phyloP scores from a whole-genome alignment of 331 rosid species.

The Stylosanthes scabra region DNA sequence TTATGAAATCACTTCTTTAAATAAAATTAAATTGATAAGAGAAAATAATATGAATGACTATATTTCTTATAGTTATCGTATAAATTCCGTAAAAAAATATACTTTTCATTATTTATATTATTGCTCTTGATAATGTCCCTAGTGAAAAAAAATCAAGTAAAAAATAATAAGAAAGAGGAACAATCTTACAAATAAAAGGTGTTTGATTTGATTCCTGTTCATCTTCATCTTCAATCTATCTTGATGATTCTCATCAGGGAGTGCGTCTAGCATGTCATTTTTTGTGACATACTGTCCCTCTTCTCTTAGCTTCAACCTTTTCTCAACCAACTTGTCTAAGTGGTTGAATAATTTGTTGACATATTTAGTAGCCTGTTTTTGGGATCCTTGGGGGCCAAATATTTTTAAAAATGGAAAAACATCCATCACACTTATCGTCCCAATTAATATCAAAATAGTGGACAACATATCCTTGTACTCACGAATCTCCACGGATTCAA shows the following conservation, averaged over 20 bases:
- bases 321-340: constrained; percentile 16
- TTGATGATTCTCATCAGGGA: constrained; percentile 10
- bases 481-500: neutral
- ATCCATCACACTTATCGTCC: constrained; percentile 24
- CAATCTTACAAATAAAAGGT: constrained; percentile 8
- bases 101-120: no score
- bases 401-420: constrained; percentile 18
- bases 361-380: neutral
- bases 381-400: constrained; percentile 30
- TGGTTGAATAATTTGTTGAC: constrained; percentile 11
- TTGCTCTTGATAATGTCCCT: no score
- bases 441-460: constrained; percentile 11
- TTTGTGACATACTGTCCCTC: constrained; percentile 15
- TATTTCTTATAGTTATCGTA: no score
- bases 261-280: constrained; percentile 30
- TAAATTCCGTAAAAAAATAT: no score
- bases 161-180: neutral
- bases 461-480: constrained; percentile 28
- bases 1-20: no score
- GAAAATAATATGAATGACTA: no score
- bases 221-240: constrained; percentile 25
- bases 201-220: constrained; percentile 11
- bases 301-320: constrained; percentile 12
- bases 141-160: neutral
- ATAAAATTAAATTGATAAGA: no score